A percentile compares a stretch with the other conserved stretches of the same genome.
phyloP scores from a whole-genome alignment of 2,329 filamentous ascomycete genomes.

The Clarireedia homoeocarpa region DNA sequence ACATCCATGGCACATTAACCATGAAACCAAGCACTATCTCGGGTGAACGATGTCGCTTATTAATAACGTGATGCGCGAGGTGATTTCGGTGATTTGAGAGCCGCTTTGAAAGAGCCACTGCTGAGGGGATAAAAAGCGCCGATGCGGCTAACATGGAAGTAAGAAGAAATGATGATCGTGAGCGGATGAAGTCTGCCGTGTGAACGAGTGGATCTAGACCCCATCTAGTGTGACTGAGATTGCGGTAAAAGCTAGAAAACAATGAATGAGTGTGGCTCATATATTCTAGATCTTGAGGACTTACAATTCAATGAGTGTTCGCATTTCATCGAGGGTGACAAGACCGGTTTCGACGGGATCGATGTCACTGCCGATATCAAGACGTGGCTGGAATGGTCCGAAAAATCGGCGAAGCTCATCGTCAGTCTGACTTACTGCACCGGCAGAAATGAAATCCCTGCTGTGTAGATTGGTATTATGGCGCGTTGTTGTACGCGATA shows the following conservation, averaged over 20 bases:
- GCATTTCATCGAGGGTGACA: conserved; percentile 57
- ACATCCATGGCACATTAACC: conserved; percentile 71
- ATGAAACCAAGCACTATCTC: conserved; percentile 70
- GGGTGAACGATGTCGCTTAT: conserved; percentile 56
- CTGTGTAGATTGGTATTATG: not conserved
- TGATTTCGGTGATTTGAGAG: conserved; percentile 56
- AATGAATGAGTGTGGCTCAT: not conserved
- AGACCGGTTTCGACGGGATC: conserved; percentile 65
- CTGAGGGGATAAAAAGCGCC: conserved; percentile 57
- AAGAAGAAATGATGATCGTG: conserved; percentile 62
- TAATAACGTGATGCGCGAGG: conserved; percentile 54
- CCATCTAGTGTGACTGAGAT: conserved; percentile 67
- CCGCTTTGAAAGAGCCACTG: conserved; percentile 56
- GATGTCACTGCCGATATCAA: conserved; percentile 55
- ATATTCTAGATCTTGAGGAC: conserved; percentile 16
- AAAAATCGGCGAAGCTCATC: conserved; percentile 57
- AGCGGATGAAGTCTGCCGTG: conserved; percentile 56
- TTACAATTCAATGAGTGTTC: conserved; percentile 57
- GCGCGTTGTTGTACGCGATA: conserved; percentile 5
- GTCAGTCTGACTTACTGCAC: conserved; percentile 18
- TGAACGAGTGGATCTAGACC: conserved; percentile 62
- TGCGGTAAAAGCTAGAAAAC: conserved; percentile 54
- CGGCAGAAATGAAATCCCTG: not conserved
- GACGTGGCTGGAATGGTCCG: conserved; percentile 51
- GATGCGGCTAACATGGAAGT: conserved; percentile 64